phyloP scores from a whole-genome alignment of 305 asterid genomes.

The Ajuga reptans region DNA sequence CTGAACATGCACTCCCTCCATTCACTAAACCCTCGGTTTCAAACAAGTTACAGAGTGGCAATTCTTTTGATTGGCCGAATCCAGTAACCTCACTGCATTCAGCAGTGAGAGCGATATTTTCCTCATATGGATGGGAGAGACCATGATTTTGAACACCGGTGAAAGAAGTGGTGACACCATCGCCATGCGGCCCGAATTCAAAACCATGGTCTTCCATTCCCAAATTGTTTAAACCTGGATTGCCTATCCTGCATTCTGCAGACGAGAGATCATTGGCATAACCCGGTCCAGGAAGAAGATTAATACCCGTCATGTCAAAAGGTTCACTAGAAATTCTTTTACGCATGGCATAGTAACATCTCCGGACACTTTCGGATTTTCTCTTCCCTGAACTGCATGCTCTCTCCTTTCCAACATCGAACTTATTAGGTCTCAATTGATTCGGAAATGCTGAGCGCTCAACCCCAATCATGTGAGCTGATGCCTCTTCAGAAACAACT shows the following conservation, averaged over 20 bases:
- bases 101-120: slow-evolving; percentile 20
- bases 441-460: slow-evolving; percentile 30
- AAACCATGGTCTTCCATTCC: slow-evolving; percentile 34
- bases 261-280: slow-evolving; percentile 22
- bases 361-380: slow-evolving; percentile 46
- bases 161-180: slow-evolving; percentile 24
- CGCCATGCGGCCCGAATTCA: slow-evolving; percentile 21
- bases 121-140: slow-evolving; percentile 23
- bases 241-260: slow-evolving; percentile 25
- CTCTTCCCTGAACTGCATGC: slow-evolving; percentile 40
- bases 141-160: slow-evolving; percentile 21
- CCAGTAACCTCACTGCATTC: slow-evolving; percentile 16
- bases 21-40: slow-evolving; percentile 28
- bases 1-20: slow-evolving; percentile 26
- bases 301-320: slow-evolving; percentile 30
- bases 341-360: slow-evolving; percentile 52
- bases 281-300: slow-evolving; percentile 32
- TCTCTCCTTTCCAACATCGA: slow-evolving; percentile 33
- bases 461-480: slow-evolving; percentile 41
- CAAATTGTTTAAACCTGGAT: slow-evolving; percentile 27
- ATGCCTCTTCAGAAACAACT: slow-evolving; percentile 43
- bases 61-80: slow-evolving; percentile 28
- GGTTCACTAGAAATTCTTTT: slow-evolving; percentile 52
- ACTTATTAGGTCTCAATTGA: slow-evolving; percentile 31
- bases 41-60: slow-evolving; percentile 26